Evolutionary conservation across 345 rosid species (phyloP).

Genomic region (Zanthoxylum bungeanum): DNA sequence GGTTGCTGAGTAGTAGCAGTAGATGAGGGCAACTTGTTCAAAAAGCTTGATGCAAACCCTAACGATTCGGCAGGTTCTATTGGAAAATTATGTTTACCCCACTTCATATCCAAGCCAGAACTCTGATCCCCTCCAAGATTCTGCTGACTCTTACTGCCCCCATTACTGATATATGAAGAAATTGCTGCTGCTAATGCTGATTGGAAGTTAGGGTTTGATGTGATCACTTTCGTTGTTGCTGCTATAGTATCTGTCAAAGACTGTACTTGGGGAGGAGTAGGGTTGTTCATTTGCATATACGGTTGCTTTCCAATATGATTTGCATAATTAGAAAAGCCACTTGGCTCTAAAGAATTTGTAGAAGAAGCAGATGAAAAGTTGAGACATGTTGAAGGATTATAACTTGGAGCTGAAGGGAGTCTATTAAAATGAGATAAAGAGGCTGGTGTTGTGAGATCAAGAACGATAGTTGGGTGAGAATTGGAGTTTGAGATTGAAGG

Average conservation of each 20-base stretch:
- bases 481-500: slow-evolving; percentile 43
- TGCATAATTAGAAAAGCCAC: slow-evolving; percentile 8
- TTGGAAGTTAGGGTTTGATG: slow-evolving; percentile 32
- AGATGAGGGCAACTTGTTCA: slow-evolving; percentile 7
- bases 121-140: slow-evolving; percentile 6
- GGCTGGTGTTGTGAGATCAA: slow-evolving; percentile 54
- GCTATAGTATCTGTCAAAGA: slow-evolving; percentile 23
- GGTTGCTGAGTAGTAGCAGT: slow-evolving; percentile 9
- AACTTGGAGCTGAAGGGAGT: slow-evolving; percentile 7
- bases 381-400: slow-evolving; percentile 32
- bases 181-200: slow-evolving; percentile 39
- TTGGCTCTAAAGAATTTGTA: background rate
- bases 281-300: slow-evolving; percentile 19
- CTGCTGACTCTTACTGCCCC: slow-evolving; percentile 7
- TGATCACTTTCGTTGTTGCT: slow-evolving; percentile 32
- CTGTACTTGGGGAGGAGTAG: background rate
- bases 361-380: slow-evolving; percentile 31
- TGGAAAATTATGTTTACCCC: slow-evolving; percentile 2
- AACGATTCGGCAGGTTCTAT: background rate
- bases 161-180: slow-evolving; percentile 24
- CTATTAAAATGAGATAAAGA: slow-evolving; percentile 14
- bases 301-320: slow-evolving; percentile 12
- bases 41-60: slow-evolving; percentile 15
- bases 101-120: slow-evolving; percentile 16
- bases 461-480: slow-evolving; percentile 61